These are phyloP conservation scores for Zalaria sp. DNA, from an alignment of 2,329 filamentous ascomycete genomes.

Conservation along the genomic window DNA sequence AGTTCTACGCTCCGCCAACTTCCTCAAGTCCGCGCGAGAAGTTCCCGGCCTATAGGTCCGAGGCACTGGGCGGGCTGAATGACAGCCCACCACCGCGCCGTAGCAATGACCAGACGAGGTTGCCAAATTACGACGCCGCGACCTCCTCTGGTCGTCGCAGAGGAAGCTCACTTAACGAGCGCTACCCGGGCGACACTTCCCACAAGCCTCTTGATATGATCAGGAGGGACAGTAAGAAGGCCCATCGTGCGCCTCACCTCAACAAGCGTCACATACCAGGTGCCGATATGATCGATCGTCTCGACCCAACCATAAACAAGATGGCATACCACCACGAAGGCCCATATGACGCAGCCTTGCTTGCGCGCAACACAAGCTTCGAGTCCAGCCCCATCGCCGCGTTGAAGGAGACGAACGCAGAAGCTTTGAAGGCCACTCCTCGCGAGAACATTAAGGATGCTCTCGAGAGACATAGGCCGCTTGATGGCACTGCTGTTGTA, in stretches of 20 bases:
- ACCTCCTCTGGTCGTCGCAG: slow-evolving; percentile 21
- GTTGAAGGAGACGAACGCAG: slow-evolving; percentile 55
- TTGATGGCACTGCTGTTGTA: slow-evolving; percentile 67
- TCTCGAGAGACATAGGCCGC: slow-evolving; percentile 56
- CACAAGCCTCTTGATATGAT: slow-evolving; percentile 55
- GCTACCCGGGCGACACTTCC: slow-evolving; percentile 50
- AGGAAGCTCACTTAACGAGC: slow-evolving; percentile 40
- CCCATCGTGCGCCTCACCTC: slow-evolving; percentile 53
- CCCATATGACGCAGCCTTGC: slow-evolving; percentile 72
- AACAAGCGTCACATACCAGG: slow-evolving; percentile 51
- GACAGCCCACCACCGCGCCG: slow-evolving; percentile 8
- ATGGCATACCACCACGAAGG: slow-evolving; percentile 75
- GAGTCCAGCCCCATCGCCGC: slow-evolving; percentile 61
- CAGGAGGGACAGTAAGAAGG: slow-evolving; percentile 46
- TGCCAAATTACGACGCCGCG: slow-evolving; percentile 13
- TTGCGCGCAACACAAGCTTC: slow-evolving; percentile 55
- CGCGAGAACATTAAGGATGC: slow-evolving; percentile 63
- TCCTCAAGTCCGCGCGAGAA: slow-evolving; percentile 34
- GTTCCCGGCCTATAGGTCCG: slow-evolving; percentile 34
- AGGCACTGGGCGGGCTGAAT: slow-evolving; percentile 20
- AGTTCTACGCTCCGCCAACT: slow-evolving; percentile 20
- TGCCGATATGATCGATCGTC: slow-evolving; percentile 65
- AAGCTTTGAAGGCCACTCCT: slow-evolving; percentile 71
- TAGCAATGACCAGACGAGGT: background rate
- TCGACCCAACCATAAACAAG: slow-evolving; percentile 53